A percentile compares a stretch with the other conserved stretches of the same genome.
Conservation (phyloP, 192 early-diverging fungal species). For the Allomyces arbusculus region DNA sequence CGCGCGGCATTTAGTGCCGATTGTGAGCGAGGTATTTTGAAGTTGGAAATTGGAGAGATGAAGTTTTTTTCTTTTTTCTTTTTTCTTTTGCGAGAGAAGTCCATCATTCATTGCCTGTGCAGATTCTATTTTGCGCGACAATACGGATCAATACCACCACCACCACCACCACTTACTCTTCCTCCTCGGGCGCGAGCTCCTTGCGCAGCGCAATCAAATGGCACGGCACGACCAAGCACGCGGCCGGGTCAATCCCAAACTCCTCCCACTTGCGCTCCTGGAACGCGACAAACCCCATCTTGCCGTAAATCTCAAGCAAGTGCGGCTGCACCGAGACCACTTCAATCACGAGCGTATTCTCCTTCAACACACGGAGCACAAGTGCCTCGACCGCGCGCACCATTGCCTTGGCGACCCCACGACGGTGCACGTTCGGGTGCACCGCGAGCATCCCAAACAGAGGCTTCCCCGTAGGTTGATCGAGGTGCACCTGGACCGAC, state of each 20-base stretch:
- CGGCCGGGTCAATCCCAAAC: not conserved
- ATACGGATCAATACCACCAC: too few relatives aligned
- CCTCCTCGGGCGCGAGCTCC: not conserved
- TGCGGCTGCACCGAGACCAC: not conserved
- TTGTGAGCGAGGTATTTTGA: too few relatives aligned
- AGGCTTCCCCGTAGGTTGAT: not conserved
- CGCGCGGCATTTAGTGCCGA: too few relatives aligned
- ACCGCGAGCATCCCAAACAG: not conserved
- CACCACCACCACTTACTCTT: not conserved
- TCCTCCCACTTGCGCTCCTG: not conserved
- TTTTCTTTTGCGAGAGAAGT: too few relatives aligned
- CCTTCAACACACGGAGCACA: not conserved
- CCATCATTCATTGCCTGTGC: too few relatives aligned
- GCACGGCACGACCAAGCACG: not conserved
- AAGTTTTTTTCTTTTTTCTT: too few relatives aligned
- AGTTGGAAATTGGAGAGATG: too few relatives aligned
- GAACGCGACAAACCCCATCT: not conserved
- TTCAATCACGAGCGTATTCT: not conserved
- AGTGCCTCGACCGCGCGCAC: not conserved
- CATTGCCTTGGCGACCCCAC: not conserved
- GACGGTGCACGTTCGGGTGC: not conserved
- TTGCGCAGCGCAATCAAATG: not conserved
- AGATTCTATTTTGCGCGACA: too few relatives aligned
- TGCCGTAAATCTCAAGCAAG: not conserved
- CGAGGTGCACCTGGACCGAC: not conserved